phyloP scores from a whole-genome alignment of 768 basidiomycete species.

The Collybia mongolica region DNA sequence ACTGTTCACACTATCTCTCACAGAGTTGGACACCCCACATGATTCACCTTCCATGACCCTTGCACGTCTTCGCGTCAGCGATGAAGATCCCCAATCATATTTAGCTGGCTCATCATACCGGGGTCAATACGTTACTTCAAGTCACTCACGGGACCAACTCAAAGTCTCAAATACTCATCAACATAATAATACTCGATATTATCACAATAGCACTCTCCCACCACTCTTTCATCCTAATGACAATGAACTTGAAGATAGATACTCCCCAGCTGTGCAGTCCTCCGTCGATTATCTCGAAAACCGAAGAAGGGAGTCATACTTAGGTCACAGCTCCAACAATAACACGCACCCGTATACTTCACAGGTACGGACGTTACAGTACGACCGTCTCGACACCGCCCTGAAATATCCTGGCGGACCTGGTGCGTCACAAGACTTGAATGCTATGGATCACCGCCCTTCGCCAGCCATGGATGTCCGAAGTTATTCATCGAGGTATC shows the following conservation, averaged over 20 bases:
- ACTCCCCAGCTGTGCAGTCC: neutral
- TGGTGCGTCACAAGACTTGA: too few species aligned
- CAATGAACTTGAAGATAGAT: neutral
- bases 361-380: neutral
- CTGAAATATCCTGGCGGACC: neutral
- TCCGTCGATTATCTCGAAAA: too few species aligned
- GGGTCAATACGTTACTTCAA: too few species aligned
- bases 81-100: conserved; percentile 28
- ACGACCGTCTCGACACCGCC: neutral
- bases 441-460: too few species aligned
- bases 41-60: conserved; percentile 39
- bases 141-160: too few species aligned
- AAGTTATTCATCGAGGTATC: neutral
- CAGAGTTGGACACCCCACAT: conserved; percentile 4
- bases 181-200: neutral
- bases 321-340: too few species aligned
- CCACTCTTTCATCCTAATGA: conserved; percentile 1
- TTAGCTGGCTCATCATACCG: neutral
- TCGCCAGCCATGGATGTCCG: too few species aligned
- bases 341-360: neutral
- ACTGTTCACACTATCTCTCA: neutral
- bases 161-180: neutral
- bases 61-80: conserved; percentile 40
- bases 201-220: neutral
- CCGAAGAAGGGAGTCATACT: too few species aligned